Percentiles rank a stretch among this genome's conserved stretches.
Conservation (phyloP, 371 early-diverging fungal species). For the Mortierella sp. region DNA sequence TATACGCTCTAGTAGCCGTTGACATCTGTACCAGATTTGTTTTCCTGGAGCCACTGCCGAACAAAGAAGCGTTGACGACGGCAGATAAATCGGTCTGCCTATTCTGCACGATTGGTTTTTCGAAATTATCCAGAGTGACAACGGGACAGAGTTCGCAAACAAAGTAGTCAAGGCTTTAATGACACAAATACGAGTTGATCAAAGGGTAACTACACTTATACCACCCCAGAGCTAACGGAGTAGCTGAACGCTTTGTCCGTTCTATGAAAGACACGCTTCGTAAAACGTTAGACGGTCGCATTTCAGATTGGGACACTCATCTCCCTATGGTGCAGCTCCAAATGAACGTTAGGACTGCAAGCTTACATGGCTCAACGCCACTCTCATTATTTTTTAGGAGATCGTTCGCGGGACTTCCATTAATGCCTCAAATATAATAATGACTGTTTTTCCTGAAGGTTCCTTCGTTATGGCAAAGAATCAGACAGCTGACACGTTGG, state of each 20-base stretch:
- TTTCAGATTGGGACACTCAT: background rate
- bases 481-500: too few relatives aligned
- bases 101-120: background rate
- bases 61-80: constrained; percentile 7
- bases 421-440: too few relatives aligned
- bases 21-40: constrained; percentile 10
- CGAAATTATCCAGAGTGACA: constrained; percentile 4
- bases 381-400: background rate
- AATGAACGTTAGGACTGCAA: background rate
- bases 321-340: background rate
- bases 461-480: too few relatives aligned
- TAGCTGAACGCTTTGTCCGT: constrained; percentile 4
- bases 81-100: background rate
- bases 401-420: background rate
- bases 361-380: background rate
- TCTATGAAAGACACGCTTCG: background rate
- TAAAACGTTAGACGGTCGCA: background rate
- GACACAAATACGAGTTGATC: background rate
- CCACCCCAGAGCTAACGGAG: constrained; percentile 4
- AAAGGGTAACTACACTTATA: background rate
- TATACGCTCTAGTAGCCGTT: background rate
- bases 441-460: too few relatives aligned
- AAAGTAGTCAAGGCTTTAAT: background rate
- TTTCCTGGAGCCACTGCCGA: background rate
- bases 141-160: constrained; percentile 10